Conservation (phyloP, 2,329 filamentous ascomycete genomes). For the Neofusicoccum parvum region DNA sequence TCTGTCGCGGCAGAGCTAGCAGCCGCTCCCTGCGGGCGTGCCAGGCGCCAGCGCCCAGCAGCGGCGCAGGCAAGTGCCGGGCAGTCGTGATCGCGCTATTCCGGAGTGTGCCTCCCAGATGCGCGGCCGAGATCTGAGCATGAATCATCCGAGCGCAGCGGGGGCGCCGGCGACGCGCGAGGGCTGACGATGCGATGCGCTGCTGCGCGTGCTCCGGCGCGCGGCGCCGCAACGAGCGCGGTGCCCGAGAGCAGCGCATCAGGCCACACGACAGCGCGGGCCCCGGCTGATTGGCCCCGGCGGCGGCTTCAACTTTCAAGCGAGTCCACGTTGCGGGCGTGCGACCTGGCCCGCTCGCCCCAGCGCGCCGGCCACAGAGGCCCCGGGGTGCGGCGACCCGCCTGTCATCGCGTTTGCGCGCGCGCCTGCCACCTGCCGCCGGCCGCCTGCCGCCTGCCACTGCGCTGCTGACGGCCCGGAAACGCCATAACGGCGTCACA, state of each 20-base stretch:
- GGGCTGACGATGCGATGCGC: slow-evolving; percentile 13
- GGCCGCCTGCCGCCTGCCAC: neutral
- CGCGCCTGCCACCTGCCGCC: neutral
- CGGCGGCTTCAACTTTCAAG: slow-evolving; percentile 18
- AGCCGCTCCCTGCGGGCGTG: slow-evolving; percentile 16
- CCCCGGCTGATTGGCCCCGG: slow-evolving; percentile 4
- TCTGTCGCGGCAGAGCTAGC: slow-evolving; percentile 19
- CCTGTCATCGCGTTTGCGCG: slow-evolving; percentile 12
- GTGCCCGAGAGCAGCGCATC: slow-evolving; percentile 1
- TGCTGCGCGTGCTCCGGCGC: slow-evolving; percentile 9
- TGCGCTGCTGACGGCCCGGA: neutral
- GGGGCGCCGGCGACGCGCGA: neutral
- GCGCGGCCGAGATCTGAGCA: slow-evolving; percentile 14
- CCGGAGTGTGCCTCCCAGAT: slow-evolving; percentile 8
- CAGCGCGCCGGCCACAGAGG: slow-evolving; percentile 9
- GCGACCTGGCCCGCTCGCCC: neutral
- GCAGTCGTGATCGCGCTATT: neutral
- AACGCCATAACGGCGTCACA: slow-evolving; percentile 9
- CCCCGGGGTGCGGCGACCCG: slow-evolving; percentile 3
- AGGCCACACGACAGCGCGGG: slow-evolving; percentile 14
- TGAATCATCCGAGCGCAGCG: slow-evolving; percentile 18
- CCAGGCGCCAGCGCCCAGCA: neutral
- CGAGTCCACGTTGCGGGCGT: slow-evolving; percentile 20
- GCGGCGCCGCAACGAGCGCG: neutral
- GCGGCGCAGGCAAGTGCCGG: slow-evolving; percentile 14